Percentiles rank a stretch among this genome's conserved stretches.
Evolutionary conservation across 1,139 yeast species (phyloP).

Genomic region (Pneumocystis murina): DNA sequence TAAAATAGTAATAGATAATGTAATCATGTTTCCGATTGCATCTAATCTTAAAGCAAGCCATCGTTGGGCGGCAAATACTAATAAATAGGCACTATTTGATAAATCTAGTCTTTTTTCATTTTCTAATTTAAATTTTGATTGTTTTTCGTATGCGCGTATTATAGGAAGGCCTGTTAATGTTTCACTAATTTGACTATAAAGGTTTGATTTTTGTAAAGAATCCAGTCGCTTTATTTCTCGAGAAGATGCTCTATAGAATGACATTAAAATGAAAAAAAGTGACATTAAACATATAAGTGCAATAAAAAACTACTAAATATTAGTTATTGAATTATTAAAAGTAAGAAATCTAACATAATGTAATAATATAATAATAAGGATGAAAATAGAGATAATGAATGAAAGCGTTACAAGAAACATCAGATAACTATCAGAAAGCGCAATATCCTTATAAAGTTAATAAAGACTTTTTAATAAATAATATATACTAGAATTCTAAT

Average conservation of each 20-base stretch:
- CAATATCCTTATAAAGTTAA: constrained; percentile 64
- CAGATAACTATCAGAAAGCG: constrained; percentile 60
- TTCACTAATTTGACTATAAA: constrained; percentile 94
- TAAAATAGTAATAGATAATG: constrained; percentile 42
- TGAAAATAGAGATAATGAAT: constrained; percentile 41
- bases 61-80: constrained; percentile 44
- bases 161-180: constrained; percentile 80
- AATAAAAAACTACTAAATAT: not conserved
- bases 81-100: constrained; percentile 44
- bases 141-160: constrained; percentile 76
- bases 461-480: constrained; percentile 19
- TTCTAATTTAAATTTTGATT: constrained; percentile 46
- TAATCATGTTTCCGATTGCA: constrained; percentile 49
- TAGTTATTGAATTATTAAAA: not conserved
- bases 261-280: not conserved
- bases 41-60: constrained; percentile 64
- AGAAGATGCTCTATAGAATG: constrained; percentile 55
- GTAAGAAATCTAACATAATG: not conserved
- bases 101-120: constrained; percentile 49
- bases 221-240: constrained; percentile 91
- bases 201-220: constrained; percentile 83
- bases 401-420: constrained; percentile 74
- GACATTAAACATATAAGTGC: not conserved
- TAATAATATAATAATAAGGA: not conserved
- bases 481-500: constrained; percentile 35